These are phyloP conservation scores for Lunasporangiospora selenospora DNA, from an alignment of 192 early-diverging fungal species.

Conservation along the genomic window DNA sequence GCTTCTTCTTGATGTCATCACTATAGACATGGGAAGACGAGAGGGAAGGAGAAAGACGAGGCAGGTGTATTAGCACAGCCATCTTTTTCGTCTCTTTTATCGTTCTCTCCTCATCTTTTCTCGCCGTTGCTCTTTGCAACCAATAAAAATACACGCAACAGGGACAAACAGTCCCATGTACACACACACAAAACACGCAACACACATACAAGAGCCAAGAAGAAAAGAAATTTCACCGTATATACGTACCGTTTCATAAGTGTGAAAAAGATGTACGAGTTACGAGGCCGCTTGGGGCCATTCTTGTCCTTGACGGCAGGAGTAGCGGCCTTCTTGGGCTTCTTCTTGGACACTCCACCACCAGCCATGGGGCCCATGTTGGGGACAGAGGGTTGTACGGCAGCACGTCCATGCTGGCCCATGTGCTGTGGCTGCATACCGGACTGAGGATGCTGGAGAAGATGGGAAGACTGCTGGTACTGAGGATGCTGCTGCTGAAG, in stretches of 20 bases:
- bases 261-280: conserved; percentile 49
- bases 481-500: conserved; percentile 17
- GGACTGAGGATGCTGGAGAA: conserved; percentile 26
- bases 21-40: conserved; percentile 12
- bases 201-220: no score
- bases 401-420: conserved; percentile 17
- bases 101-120: no score
- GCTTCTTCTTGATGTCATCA: conserved; percentile 49
- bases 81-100: no score
- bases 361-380: conserved; percentile 8
- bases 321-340: conserved; percentile 12
- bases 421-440: conserved; percentile 20
- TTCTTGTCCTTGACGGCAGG: conserved; percentile 49
- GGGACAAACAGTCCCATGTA: no score
- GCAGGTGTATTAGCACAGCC: no score
- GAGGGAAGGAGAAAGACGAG: no score
- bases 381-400: no score
- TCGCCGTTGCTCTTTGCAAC: no score
- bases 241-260: conserved; percentile 49
- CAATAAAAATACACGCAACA: no score
- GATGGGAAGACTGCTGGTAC: no score
- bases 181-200: no score
- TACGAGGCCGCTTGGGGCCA: conserved; percentile 49
- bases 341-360: conserved; percentile 34
- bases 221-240: no score